Percentiles rank a stretch among this genome's conserved stretches.
phyloP scores from a whole-genome alignment of 352 stramenopile genomes.

The Phytopythium vexans region DNA sequence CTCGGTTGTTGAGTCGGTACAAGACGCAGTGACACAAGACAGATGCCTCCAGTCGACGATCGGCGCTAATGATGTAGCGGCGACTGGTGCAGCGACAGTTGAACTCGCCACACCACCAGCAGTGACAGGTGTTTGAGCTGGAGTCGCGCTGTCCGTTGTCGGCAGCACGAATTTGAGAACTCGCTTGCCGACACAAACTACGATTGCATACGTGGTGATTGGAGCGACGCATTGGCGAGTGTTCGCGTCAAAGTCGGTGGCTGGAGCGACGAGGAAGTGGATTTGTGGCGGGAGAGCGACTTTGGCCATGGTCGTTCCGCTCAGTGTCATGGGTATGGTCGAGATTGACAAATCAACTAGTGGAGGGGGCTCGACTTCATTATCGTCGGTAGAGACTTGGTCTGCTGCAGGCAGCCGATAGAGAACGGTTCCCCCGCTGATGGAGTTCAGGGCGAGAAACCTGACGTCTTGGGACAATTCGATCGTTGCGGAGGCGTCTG shows the following conservation, averaged over 20 bases:
- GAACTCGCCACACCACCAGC: no score
- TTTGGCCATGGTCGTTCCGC: not conserved
- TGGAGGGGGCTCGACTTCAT: slow-evolving; percentile 8
- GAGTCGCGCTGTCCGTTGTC: no score
- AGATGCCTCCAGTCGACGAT: slow-evolving; percentile 35
- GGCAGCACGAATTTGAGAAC: slow-evolving; percentile 32
- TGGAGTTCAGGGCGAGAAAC: slow-evolving; percentile 18
- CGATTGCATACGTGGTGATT: slow-evolving; percentile 26
- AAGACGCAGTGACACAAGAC: slow-evolving; percentile 27
- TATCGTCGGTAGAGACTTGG: no score
- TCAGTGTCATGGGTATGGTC: not conserved
- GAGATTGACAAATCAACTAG: slow-evolving; percentile 1
- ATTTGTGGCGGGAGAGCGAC: slow-evolving; percentile 4
- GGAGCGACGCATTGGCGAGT: not conserved
- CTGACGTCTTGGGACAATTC: slow-evolving; percentile 23
- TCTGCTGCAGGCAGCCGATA: not conserved
- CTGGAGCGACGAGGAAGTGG: slow-evolving; percentile 22
- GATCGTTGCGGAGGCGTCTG: slow-evolving; percentile 5
- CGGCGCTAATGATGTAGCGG: not conserved
- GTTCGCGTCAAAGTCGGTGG: not conserved
- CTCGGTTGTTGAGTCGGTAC: slow-evolving; percentile 40
- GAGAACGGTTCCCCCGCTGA: no score
- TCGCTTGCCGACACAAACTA: slow-evolving; percentile 26
- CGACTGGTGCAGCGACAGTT: no score
- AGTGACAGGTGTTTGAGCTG: no score